Base-by-base conservation (phyloP, 208 protist genomes). In the Dictyostelium gargantuum region DNA sequence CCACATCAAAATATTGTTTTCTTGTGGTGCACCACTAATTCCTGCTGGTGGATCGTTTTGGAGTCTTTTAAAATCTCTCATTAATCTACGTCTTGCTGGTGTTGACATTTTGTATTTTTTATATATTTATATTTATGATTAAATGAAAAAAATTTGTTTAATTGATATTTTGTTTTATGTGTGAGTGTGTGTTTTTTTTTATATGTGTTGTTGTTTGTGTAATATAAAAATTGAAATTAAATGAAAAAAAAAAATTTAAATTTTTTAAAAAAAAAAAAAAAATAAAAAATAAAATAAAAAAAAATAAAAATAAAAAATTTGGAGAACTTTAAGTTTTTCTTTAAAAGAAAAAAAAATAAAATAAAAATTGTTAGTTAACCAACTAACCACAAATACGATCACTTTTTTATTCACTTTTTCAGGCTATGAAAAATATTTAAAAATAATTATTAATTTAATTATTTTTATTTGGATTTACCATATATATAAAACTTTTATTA, bases 1-100 rank as follows among this genome's bases (percentile, higher is more conserved):
- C 98, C 98, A 99, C 54, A 96, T 54, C 95, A 99, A 97, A 75
- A 99, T 98, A 91, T 98, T 97, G 84, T 98, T 96, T 44, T 98
- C 96, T 32, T 74, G 81, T 21, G 98, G 98, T 35, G 98, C 96
- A 13, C 96, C 98, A 52, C 74, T 96, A 26, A 98, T 95, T 44
- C 98, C 98, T 61, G 91, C 68, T 35, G 98, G 98, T 32, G 98
- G 97, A 85, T 99, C 98, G 17, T 89, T 94, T 84, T 98, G 96
- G 42, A 99, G 85, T 42, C 95, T 86, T 91, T 98, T 97, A 86
- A 98, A 99, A 92, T 99, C 98, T 29, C 97, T 95, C 94, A 99
- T 98, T 35, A 99, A 89, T 61, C 98, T 93, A 48, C 89, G 80
- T 82, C 89, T 82, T 42, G 76, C 89, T 77, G 89, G 89, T 48